Evolutionary conservation across 2,329 filamentous ascomycete species (phyloP), one percentile per base, ranked within the genome.

Genomic region (Cladosporium sp.): DNA sequence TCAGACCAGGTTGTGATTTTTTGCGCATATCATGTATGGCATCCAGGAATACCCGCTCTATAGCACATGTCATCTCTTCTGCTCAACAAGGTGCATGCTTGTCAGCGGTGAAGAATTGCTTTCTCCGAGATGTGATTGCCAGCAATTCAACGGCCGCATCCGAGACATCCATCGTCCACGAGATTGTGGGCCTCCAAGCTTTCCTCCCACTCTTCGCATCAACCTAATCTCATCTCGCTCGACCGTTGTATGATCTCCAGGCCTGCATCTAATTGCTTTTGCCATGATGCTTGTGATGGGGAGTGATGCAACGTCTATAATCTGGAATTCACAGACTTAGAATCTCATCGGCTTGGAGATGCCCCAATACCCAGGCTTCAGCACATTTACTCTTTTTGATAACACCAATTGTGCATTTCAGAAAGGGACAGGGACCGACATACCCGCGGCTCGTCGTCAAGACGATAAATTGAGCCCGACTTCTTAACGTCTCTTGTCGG

Each of bases 191-290:
- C n/a, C n/a, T n/a, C 17, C 30, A 17, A 18, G 12, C 18, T 8
- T 34, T 45, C 30, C 43, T 47, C 43, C 45, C 17, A 24, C 17
- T 40, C 32, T 20, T 8, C 7, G 11, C 18, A 27, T 34, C 37
- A 37, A 41, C 45, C 27, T 41, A 36, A 41, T 41, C 37, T 41
- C 43, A 24, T 41, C 22, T 39, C 34, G 27, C 34, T 3, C 24
- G 11, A 22, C 45, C 45, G 37, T 48, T 48, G n/a, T 17, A 18
- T 15, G 44, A 40, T 48, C 37, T 48, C 45, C 45, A 36, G 15
- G 27, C 27, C 13, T 41, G 45, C 45, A 48, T 48, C 34, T 22
- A 22, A 48, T 41, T 41, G 15, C 18, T 39, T 20, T 39, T 2
- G 8, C 18, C 37, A 41, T 29, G 27, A 24, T 41, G 13, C 45